A percentile compares a stretch with the other conserved stretches of the same genome.
These are phyloP conservation scores for Aspergillus vadensis DNA, from an alignment of 2,329 filamentous ascomycete genomes.

Conservation along the genomic window DNA sequence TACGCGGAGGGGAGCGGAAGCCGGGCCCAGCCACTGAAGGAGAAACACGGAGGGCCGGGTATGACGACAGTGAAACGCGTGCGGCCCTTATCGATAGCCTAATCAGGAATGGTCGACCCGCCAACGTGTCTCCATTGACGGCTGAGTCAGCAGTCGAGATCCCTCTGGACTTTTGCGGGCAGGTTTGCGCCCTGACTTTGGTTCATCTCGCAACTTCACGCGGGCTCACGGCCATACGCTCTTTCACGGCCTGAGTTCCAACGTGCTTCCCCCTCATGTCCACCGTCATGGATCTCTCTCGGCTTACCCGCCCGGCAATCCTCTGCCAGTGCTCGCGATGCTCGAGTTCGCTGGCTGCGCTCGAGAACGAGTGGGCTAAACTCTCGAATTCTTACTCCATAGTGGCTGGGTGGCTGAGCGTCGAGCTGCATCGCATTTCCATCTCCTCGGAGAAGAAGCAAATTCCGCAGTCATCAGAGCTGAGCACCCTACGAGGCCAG, in stretches of 20 bases:
- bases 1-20: neutral
- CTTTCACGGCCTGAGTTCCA: conserved; percentile 6
- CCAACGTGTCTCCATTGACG: conserved; percentile 19
- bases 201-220: conserved; percentile 13
- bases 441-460: conserved; percentile 40
- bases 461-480: conserved; percentile 40
- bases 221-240: conserved; percentile 10
- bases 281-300: conserved; percentile 38
- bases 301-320: conserved; percentile 41
- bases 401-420: conserved; percentile 40
- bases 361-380: conserved; percentile 46
- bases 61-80: conserved; percentile 16
- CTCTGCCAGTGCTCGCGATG: conserved; percentile 41
- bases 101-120: conserved; percentile 22
- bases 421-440: conserved; percentile 41
- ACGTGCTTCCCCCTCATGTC: neutral
- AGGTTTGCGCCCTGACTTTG: conserved; percentile 18
- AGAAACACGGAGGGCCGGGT: neutral
- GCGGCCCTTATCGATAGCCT: conserved; percentile 25
- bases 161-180: conserved; percentile 24
- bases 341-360: conserved; percentile 44
- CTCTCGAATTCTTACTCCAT: conserved; percentile 42
- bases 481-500: conserved; percentile 37
- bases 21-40: neutral
- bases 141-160: conserved; percentile 36